These are phyloP conservation scores for Gastrodia elata DNA, from an alignment of 106 monocot genomes.

Conservation along the genomic window DNA sequence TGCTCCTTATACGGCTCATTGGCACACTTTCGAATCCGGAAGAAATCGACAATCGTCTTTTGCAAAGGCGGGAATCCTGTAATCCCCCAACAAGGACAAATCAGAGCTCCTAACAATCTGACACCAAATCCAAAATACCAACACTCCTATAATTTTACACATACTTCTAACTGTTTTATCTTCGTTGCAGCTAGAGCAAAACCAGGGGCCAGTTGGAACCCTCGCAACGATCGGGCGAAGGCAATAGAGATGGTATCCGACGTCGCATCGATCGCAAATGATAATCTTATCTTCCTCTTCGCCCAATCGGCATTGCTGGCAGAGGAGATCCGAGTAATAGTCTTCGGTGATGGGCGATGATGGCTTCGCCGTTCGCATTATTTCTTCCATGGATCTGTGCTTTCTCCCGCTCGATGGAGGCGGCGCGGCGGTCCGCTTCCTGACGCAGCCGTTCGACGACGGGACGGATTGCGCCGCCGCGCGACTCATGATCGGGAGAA, in stretches of 20 bases:
- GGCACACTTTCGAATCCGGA: constrained; percentile 58
- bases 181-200: constrained; percentile 47
- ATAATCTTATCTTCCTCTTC: constrained; percentile 60
- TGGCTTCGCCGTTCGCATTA: constrained; percentile 52
- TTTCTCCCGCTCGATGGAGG: constrained; percentile 27
- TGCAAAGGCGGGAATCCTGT: constrained; percentile 73
- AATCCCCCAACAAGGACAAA: constrained; percentile 11
- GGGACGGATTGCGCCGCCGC: not conserved
- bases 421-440: constrained; percentile 52
- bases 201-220: constrained; percentile 70
- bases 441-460: constrained; percentile 20
- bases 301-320: constrained; percentile 69
- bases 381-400: constrained; percentile 47
- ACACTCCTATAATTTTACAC: constrained; percentile 1
- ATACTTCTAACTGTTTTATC: constrained; percentile 13
- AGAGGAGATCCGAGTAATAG: constrained; percentile 39
- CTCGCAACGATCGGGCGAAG: constrained; percentile 66
- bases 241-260: constrained; percentile 65
- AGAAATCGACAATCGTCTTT: constrained; percentile 81
- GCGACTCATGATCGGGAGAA: not conserved
- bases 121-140: constrained; percentile 1
- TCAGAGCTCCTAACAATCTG: not conserved
- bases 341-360: constrained; percentile 18
- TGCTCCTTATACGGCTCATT: constrained; percentile 16
- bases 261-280: constrained; percentile 73